Evolutionary conservation across 2,329 filamentous ascomycete genomes (phyloP).

Genomic region (Rugonectria rugulosa): DNA sequence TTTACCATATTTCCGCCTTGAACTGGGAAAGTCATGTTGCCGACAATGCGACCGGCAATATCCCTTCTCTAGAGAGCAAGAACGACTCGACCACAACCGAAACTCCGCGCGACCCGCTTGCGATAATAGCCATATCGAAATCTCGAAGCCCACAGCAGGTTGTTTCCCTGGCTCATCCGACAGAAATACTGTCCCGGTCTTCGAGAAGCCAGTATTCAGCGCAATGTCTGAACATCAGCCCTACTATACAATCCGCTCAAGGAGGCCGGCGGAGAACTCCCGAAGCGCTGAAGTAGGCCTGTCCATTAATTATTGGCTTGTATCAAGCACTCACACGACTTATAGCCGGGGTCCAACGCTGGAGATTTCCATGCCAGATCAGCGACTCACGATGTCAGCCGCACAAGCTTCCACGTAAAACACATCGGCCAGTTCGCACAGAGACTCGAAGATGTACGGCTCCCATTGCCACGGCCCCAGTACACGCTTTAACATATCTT

Average conservation of each 20-base stretch:
- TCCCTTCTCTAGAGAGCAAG: slow-evolving; percentile 10
- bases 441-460: slow-evolving; percentile 60
- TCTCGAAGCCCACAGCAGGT: slow-evolving; percentile 10
- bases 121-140: slow-evolving; percentile 14
- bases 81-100: slow-evolving; percentile 7
- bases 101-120: slow-evolving; percentile 14
- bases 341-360: slow-evolving; percentile 27
- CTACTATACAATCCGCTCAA: slow-evolving; percentile 62
- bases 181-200: slow-evolving; percentile 4
- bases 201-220: slow-evolving; percentile 2
- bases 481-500: slow-evolving; percentile 13
- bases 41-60: slow-evolving; percentile 3
- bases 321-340: slow-evolving; percentile 26
- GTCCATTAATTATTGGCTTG: neutral
- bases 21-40: slow-evolving; percentile 29
- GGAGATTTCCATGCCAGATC: slow-evolving; percentile 42
- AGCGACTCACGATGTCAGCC: slow-evolving; percentile 64
- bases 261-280: slow-evolving; percentile 56
- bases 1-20: slow-evolving; percentile 19
- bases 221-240: slow-evolving; percentile 54
- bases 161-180: slow-evolving; percentile 12
- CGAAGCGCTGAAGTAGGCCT: slow-evolving; percentile 58
- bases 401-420: slow-evolving; percentile 66
- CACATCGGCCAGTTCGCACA: slow-evolving; percentile 62
- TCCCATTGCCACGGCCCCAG: neutral